Evolutionary conservation across 1,139 yeast species (phyloP).

Genomic region (Suhomyces terraborum): DNA sequence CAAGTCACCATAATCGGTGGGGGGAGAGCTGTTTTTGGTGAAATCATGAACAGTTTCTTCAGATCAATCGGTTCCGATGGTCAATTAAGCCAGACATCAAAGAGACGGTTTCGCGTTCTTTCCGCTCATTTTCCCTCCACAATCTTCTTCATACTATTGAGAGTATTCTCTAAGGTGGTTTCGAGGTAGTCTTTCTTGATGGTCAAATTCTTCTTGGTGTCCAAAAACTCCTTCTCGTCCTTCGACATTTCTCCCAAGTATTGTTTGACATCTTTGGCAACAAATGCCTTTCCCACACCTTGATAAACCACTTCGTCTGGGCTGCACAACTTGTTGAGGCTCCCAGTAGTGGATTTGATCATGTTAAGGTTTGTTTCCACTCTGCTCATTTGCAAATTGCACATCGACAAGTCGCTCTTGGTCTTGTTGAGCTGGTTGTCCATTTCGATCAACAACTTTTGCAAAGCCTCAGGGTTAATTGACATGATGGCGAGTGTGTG

Average conservation of each 20-base stretch:
- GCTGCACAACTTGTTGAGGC: constrained; percentile 46
- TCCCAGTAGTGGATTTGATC: constrained; percentile 56
- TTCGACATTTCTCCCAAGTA: constrained; percentile 52
- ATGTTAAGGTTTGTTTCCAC: constrained; percentile 60
- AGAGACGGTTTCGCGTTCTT: no score
- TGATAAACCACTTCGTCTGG: constrained; percentile 66
- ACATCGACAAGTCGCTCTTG: constrained; percentile 64
- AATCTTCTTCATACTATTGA: constrained; percentile 59
- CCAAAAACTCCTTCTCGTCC: constrained; percentile 58
- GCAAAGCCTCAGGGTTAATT: constrained; percentile 54
- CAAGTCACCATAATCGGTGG: no score
- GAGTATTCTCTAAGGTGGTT: constrained; percentile 75
- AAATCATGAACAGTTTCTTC: no score
- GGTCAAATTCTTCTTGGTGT: constrained; percentile 58
- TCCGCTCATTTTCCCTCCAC: constrained; percentile 29
- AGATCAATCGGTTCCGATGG: no score
- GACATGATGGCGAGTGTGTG: constrained; percentile 19
- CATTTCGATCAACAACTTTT: constrained; percentile 60
- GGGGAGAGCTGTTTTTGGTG: no score
- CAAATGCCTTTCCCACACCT: constrained; percentile 79
- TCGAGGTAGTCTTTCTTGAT: constrained; percentile 74
- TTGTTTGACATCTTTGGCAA: constrained; percentile 42
- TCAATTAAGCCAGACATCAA: no score
- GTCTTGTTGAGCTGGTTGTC: constrained; percentile 60
- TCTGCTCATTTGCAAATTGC: constrained; percentile 58